phyloP scores from a whole-genome alignment of 768 basidiomycete species.

The Auriscalpium vulgare region DNA sequence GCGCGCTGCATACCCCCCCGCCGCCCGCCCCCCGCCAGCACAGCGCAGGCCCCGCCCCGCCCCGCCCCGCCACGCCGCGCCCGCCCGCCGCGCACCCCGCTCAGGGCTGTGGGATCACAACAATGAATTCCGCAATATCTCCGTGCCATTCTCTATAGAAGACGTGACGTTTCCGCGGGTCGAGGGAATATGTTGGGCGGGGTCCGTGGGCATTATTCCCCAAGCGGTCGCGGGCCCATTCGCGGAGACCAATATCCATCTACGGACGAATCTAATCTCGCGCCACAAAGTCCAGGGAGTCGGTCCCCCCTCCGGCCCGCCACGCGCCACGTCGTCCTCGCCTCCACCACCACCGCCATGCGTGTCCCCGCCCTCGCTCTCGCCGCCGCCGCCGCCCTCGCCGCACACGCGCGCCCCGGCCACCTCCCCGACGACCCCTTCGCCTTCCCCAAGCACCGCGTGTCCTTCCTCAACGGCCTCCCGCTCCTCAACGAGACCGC shows the following conservation, averaged over 20 bases:
- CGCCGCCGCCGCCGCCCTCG: neutral
- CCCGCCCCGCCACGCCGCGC: too few relatives aligned
- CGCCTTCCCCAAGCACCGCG: conserved; percentile 76
- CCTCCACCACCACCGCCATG: neutral
- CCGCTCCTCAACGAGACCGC: conserved; percentile 70
- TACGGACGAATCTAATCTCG: conserved; percentile 13
- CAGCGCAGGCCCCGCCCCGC: too few relatives aligned
- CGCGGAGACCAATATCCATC: conserved; percentile 13
- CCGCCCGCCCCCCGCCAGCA: neutral
- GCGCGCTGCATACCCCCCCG: neutral
- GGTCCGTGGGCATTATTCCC: conserved; percentile 9
- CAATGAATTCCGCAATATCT: conserved; percentile 12
- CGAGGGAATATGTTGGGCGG: neutral
- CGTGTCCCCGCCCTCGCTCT: neutral
- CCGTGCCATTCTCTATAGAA: conserved; percentile 1
- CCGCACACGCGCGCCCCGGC: conserved; percentile 23
- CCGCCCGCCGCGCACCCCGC: neutral
- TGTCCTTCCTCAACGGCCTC: conserved; percentile 72
- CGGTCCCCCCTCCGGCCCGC: conserved; percentile 6
- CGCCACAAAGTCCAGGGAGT: conserved; percentile 17
- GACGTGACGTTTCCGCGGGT: neutral
- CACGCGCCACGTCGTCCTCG: neutral
- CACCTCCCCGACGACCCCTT: conserved; percentile 75
- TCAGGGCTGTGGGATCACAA: conserved; percentile 4
- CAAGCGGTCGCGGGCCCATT: conserved; percentile 1